phyloP scores from a whole-genome alignment of 495 filamentous ascomycete species.

The Penicillium manginii region DNA sequence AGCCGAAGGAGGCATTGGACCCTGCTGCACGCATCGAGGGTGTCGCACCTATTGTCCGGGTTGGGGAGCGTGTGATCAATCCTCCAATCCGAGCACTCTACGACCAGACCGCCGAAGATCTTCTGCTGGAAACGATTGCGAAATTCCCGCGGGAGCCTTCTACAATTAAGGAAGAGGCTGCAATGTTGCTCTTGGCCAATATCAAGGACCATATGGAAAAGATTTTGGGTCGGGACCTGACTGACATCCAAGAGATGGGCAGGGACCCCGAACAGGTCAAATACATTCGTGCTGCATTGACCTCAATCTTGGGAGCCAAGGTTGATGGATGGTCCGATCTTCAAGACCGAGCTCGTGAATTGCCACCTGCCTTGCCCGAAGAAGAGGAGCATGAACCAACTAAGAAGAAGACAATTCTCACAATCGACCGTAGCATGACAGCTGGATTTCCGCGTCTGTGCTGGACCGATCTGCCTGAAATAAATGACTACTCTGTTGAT shows the following conservation, averaged over 20 bases:
- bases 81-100: constrained; percentile 50
- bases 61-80: constrained; percentile 50
- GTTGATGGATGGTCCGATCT: constrained; percentile 53
- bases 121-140: constrained; percentile 51
- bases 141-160: constrained; percentile 52
- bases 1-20: constrained; percentile 49
- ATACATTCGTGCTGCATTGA: constrained; percentile 50
- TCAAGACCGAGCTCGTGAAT: constrained; percentile 47
- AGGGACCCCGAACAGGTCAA: constrained; percentile 52
- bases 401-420: constrained; percentile 48
- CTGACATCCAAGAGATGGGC: constrained; percentile 54
- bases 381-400: constrained; percentile 35
- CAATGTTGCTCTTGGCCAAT: constrained; percentile 53
- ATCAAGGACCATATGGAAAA: constrained; percentile 58
- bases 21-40: constrained; percentile 42
- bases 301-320: constrained; percentile 51
- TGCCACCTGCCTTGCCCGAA: constrained; percentile 45
- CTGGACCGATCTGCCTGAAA: constrained; percentile 53
- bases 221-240: constrained; percentile 48
- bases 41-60: constrained; percentile 48
- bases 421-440: constrained; percentile 48
- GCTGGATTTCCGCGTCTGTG: constrained; percentile 51
- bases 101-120: constrained; percentile 52
- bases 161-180: constrained; percentile 54
- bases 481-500: constrained; percentile 46